phyloP scores from a whole-genome alignment of 345 rosid species.

The Arabis hirsuta region DNA sequence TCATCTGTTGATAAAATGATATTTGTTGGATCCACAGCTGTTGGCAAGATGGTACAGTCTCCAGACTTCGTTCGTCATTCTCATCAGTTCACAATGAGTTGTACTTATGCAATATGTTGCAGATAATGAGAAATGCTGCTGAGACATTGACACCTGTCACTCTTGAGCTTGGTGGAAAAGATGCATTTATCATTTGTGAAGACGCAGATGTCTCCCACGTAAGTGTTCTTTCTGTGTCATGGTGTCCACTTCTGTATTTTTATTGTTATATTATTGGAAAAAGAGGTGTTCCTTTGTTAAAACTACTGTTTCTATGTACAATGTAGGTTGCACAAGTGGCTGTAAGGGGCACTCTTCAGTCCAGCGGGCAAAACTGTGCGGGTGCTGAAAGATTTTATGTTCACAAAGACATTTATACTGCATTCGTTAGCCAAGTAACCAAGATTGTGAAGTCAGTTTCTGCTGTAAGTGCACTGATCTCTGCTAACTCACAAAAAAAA shows the following conservation, averaged over 20 bases:
- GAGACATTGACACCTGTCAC: slow-evolving; percentile 82
- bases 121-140: slow-evolving; percentile 95
- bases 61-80: slow-evolving; percentile 20
- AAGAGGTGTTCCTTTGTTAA: slow-evolving; percentile 19
- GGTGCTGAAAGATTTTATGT: slow-evolving; percentile 99
- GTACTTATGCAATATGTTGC: slow-evolving; percentile 44
- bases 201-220: slow-evolving; percentile 87
- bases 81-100: slow-evolving; percentile 23
- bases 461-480: slow-evolving; percentile 65
- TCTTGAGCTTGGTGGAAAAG: slow-evolving; percentile 99
- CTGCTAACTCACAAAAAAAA: not conserved
- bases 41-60: slow-evolving; percentile 85
- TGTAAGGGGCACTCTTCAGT: slow-evolving; percentile 88
- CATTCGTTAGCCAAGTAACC: slow-evolving; percentile 76
- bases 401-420: slow-evolving; percentile 73
- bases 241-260: slow-evolving; percentile 11
- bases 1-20: slow-evolving; percentile 91
- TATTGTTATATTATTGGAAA: slow-evolving; percentile 16
- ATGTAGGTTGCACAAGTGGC: slow-evolving; percentile 96
- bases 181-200: slow-evolving; percentile 90
- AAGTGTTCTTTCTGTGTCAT: slow-evolving; percentile 35
- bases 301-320: slow-evolving; percentile 26
- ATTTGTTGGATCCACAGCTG: slow-evolving; percentile 97
- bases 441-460: slow-evolving; percentile 88
- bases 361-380: slow-evolving; percentile 99